phyloP scores from a whole-genome alignment of 371 early-diverging fungal species.

The Mortierella sp. region DNA sequence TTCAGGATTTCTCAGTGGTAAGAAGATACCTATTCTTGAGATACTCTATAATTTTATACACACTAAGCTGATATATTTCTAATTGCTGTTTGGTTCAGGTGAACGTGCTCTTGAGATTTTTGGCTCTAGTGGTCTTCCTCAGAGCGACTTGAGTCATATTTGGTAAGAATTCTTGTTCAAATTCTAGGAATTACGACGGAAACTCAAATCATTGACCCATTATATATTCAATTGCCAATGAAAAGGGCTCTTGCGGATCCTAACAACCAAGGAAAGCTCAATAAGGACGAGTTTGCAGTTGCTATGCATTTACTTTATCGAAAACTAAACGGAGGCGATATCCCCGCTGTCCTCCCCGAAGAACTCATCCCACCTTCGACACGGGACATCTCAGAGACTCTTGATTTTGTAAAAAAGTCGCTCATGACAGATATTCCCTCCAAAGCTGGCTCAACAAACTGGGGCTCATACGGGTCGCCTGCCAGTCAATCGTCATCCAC shows the following conservation, averaged over 20 bases:
- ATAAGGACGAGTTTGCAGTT: conserved; percentile 92
- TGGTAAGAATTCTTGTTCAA: conserved; percentile 79
- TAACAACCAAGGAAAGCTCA: conserved; percentile 88
- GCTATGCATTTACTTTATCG: conserved; percentile 94
- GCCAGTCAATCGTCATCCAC: conserved; percentile 28
- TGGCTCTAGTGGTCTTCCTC: conserved; percentile 85
- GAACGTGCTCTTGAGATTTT: conserved; percentile 89
- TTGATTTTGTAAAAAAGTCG: conserved; percentile 66
- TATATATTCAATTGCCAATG: background rate
- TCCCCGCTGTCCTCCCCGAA: conserved; percentile 84
- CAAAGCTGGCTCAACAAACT: conserved; percentile 39
- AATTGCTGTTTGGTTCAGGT: conserved; percentile 48
- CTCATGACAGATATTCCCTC: conserved; percentile 65
- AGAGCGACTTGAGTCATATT: conserved; percentile 83
- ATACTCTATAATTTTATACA: background rate
- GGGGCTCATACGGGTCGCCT: conserved; percentile 38
- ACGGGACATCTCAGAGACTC: conserved; percentile 71
- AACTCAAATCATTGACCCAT: conserved; percentile 2
- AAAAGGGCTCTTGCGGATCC: conserved; percentile 87
- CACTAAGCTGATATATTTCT: background rate
- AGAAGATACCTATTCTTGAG: background rate
- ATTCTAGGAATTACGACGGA: too few species aligned
- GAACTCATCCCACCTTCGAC: conserved; percentile 87
- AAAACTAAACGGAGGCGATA: conserved; percentile 80
- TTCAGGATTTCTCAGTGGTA: conserved; percentile 81